Evolutionary conservation across 2,329 filamentous ascomycete genomes (phyloP), one percentile per base, ranked within the genome.

Genomic region (Venturia asperata): DNA sequence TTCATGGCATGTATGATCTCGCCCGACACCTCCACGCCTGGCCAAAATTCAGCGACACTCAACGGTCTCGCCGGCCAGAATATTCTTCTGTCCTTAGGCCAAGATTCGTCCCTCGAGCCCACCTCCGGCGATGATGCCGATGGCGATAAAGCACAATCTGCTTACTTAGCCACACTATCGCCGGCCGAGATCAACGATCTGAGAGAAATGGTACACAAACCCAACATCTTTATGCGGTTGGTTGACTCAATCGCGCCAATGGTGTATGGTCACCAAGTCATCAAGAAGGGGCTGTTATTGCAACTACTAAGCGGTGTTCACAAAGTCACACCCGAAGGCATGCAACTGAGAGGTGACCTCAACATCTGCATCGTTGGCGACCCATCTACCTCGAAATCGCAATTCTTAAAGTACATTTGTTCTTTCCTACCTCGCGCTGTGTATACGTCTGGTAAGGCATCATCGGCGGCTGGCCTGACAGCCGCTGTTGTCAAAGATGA

Each of bases 301-400:
- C 94, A 99, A 76, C 82, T 99, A 60, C 91, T 99, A 84, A 91
- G 92, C n/a, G 94, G 94, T 80, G 91, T 99, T 1, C 87, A 87
- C 77, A 99, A 99, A 76, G 85, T 85, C 27, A 99, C 94, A 0
- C 84, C 91, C 0, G 94, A 99, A 77, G 93, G 91, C 68, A 96
- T 99, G 91, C 87, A 92, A 68, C 83, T 99, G 55, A 87, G 94
- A 83, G 94, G 94, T 70, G 94, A 99, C 74, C 92, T 99, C 81
- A 99, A 99, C 78, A 96, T 99, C 68, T 99, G 94, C 77, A 91
- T 99, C 70, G 94, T 99, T 66, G 94, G 94, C 67, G 94, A 99
- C 74, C 94, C 94, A 0, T 96, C 91, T 13, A 99, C 94, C 1
- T 96, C 91, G 69, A 99, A 99, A 76, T 97, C 92, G 41, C 94